These are phyloP conservation scores for Saksenaea vasiformis DNA, from an alignment of 371 early-diverging fungal genomes.

Conservation along the genomic window DNA sequence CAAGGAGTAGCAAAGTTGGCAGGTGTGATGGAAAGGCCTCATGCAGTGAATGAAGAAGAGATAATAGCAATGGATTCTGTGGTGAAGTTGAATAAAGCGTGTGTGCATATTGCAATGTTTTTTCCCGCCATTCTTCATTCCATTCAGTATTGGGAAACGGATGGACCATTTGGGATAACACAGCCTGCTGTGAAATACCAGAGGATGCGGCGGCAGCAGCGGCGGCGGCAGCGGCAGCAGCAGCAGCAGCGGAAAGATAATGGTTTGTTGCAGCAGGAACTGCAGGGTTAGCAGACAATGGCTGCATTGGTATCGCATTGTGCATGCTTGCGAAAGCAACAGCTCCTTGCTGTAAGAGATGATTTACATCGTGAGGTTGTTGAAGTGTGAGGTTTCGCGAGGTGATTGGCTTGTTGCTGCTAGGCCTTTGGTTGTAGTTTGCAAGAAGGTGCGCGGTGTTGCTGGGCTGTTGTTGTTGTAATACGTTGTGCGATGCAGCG, in stretches of 20 bases:
- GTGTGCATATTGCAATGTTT: conserved; percentile 68
- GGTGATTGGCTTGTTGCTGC: conserved; percentile 23
- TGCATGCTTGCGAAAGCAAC: not conserved
- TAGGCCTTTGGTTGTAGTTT: conserved; percentile 17
- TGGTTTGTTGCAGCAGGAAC: conserved; percentile 18
- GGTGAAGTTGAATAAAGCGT: conserved; percentile 62
- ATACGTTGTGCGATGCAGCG: not conserved
- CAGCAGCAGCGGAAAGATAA: conserved; percentile 32
- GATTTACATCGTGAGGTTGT: conserved; percentile 16
- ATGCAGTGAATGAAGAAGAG: conserved; percentile 67
- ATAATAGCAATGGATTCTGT: conserved; percentile 50
- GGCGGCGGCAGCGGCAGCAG: conserved; percentile 34
- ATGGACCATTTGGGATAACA: conserved; percentile 14
- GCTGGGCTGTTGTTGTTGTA: conserved; percentile 16
- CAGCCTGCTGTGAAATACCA: conserved; percentile 12
- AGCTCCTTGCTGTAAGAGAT: conserved; percentile 7
- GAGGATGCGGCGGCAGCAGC: conserved; percentile 25
- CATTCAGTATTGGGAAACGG: conserved; percentile 21
- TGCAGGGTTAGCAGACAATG: conserved; percentile 9
- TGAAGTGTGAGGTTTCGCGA: conserved; percentile 13
- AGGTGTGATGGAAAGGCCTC: conserved; percentile 69
- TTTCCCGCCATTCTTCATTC: conserved; percentile 61
- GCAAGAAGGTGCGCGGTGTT: conserved; percentile 18
- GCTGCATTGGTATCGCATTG: conserved; percentile 12
- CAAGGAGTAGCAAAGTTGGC: conserved; percentile 81